Base-by-base conservation (phyloP, 2,329 filamentous ascomycete species). In the Hymenoscyphus fructigenus region DNA sequence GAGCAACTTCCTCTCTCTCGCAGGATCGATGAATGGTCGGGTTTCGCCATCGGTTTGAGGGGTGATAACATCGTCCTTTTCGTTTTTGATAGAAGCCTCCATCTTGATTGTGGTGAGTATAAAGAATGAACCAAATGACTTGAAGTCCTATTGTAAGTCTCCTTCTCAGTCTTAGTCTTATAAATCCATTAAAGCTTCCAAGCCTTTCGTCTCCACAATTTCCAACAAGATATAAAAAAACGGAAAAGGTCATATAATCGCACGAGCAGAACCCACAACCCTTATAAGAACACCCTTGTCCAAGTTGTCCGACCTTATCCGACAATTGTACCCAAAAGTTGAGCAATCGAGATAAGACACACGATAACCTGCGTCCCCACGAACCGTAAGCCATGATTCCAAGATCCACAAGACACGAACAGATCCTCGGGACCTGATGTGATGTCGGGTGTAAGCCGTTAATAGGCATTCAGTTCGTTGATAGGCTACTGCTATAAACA, bases 1-100 rank as follows among this genome's bases (percentile, higher is more conserved):
- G 5, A 84, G 76, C 1, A 84, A 73, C 62, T 77, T 79, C 59
- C 72, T 75, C 70, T 84, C 82, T 61, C 79, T 80, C 23, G 71
- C 75, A 1, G 78, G 76, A 65, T 84, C 82, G 20, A 84, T 47
- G n/a, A 47, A n/a, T 64, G 28, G 67, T 68, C 36, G n/a, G 23
- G 34, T 23, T 59, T 59, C 20, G 14, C 17, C 57, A 59, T 36
- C 57, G 29, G 12, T 38, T 23, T 38, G 32, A 41, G 20, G 32
- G 10, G 32, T 59, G 32, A 36, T 20, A 14, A 26, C 32, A 59
- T 59, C 32, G 17, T 38, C 57, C 32, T 23, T 32, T 59, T 23
- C 29, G 29, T 38, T 59, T 70, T 71, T 55, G 73, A 72, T 5
- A 66, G 69, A 47, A 47, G 44, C n/a, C 20, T 47, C 44, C 44